Base-by-base conservation (phyloP, 2,329 filamentous ascomycete genomes). In the Hymenoscyphus infarciens region DNA sequence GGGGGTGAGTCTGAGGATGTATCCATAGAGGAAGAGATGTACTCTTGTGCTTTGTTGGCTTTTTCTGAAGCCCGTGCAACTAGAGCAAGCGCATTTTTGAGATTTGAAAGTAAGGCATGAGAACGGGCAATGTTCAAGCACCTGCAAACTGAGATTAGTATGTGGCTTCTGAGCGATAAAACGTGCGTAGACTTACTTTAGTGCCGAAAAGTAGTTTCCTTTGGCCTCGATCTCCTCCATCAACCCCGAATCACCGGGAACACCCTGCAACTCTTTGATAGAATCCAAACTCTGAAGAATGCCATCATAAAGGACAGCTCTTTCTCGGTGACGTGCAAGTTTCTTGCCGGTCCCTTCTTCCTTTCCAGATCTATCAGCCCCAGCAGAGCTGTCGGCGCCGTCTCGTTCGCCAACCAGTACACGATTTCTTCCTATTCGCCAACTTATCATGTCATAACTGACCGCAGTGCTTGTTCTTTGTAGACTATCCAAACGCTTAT, bases 391-490 rank as follows among this genome's bases (percentile, higher is more conserved):
- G 63, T 82, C 82, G 16, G 91, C 83, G 2, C 94, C 94, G 70
- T 98, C 94, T 61, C 89, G 82, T 6, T 84, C 79, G n/a, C 94
- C 93, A 59, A 92, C 91, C 65, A 99, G 79, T 0, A 97, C 89
- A 60, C 95, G 84, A 76, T 99, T 98, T 56, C 95, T 88, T 29
- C 94, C 94, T 67, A 98, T 91, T 74, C 95, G 85, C 93, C 93
- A 98, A 73, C 91, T 93, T 62, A 99, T 89, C 76, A 97, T 86
- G 68, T 91, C 91, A 75, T 96, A 98, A 76, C 95, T 96, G 62
- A 98, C 91, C 1, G 94, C 92, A 0, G 96, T 96, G 65, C 90
- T 89, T 3, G 93, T 96, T 63, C 99, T 89, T 69, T 97, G 93
- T 55, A 99, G 80, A 70, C 92, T 88, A 77, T 99, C 95, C 87